Evolutionary conservation across 768 basidiomycete species (phyloP).

Genomic region (Auricularia auricula-judae): DNA sequence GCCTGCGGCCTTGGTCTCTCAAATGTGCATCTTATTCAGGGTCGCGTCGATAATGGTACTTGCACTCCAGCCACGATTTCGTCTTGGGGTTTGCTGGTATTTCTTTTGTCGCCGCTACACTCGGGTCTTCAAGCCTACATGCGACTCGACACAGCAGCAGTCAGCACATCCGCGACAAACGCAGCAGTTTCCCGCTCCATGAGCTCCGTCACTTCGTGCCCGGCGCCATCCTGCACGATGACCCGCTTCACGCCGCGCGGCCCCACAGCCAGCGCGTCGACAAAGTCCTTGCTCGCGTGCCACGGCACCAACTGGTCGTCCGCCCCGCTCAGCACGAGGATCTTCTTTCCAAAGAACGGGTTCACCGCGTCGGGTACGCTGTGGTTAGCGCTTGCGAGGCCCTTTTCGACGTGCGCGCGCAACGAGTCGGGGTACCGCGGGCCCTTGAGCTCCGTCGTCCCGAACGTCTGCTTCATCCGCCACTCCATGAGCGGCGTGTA

Average conservation of each 20-base stretch:
- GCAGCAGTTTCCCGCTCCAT: slow-evolving; percentile 38
- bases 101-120: too few species aligned
- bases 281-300: slow-evolving; percentile 42
- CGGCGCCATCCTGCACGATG: slow-evolving; percentile 41
- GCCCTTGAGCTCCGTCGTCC: slow-evolving; percentile 35
- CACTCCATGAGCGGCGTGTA: slow-evolving; percentile 42
- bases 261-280: slow-evolving; percentile 44
- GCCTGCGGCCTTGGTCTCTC: background rate
- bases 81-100: too few species aligned
- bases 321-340: slow-evolving; percentile 60
- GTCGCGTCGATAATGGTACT: too few species aligned
- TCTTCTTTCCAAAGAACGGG: slow-evolving; percentile 59
- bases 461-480: slow-evolving; percentile 38
- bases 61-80: too few species aligned
- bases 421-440: slow-evolving; percentile 33
- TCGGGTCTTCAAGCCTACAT: background rate
- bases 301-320: slow-evolving; percentile 61
- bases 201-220: slow-evolving; percentile 48
- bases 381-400: slow-evolving; percentile 28
- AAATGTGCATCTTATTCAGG: background rate
- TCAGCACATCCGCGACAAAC: background rate
- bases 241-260: slow-evolving; percentile 42
- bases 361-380: slow-evolving; percentile 33
- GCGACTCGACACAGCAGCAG: background rate
- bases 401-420: slow-evolving; percentile 30